phyloP scores from a whole-genome alignment of 352 stramenopile species.

The Phytophthora parvispora region DNA sequence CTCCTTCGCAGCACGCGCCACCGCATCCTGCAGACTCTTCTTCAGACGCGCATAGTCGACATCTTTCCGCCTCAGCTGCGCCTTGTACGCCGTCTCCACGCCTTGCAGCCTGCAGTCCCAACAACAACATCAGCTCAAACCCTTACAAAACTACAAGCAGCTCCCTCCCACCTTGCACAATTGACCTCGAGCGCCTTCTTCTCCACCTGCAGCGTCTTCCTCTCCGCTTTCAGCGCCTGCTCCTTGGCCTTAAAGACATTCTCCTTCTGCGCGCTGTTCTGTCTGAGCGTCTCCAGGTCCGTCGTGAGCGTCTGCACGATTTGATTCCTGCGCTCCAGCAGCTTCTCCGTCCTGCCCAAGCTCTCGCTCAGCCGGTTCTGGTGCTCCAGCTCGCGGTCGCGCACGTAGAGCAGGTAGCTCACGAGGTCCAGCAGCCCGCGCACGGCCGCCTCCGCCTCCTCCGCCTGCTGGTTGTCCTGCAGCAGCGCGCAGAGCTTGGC shows the following conservation, averaged over 20 bases:
- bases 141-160: not conserved
- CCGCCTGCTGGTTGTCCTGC: conserved; percentile 3
- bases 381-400: conserved; percentile 60
- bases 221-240: conserved; percentile 55
- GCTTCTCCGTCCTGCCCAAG: conserved; percentile 52
- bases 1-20: conserved; percentile 61
- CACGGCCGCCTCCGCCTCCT: conserved; percentile 49
- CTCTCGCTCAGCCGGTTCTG: conserved; percentile 64
- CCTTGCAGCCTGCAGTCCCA: conserved; percentile 59
- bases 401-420: conserved; percentile 71
- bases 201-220: conserved; percentile 62
- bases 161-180: conserved; percentile 51
- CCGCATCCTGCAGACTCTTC: conserved; percentile 74
- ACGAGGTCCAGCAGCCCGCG: conserved; percentile 75
- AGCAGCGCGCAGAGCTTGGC: conserved; percentile 32
- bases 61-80: conserved; percentile 80
- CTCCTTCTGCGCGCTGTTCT: conserved; percentile 64
- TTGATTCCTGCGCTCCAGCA: conserved; percentile 62
- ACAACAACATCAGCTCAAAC: conserved; percentile 1
- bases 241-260: conserved; percentile 78
- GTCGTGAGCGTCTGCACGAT: conserved; percentile 49
- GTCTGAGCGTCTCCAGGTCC: conserved; percentile 60
- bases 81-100: conserved; percentile 80
- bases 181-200: conserved; percentile 79
- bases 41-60: conserved; percentile 78